These are phyloP conservation scores for Paramecium octaurelia DNA, from an alignment of 73 alveolate species.

Conservation along the genomic window DNA sequence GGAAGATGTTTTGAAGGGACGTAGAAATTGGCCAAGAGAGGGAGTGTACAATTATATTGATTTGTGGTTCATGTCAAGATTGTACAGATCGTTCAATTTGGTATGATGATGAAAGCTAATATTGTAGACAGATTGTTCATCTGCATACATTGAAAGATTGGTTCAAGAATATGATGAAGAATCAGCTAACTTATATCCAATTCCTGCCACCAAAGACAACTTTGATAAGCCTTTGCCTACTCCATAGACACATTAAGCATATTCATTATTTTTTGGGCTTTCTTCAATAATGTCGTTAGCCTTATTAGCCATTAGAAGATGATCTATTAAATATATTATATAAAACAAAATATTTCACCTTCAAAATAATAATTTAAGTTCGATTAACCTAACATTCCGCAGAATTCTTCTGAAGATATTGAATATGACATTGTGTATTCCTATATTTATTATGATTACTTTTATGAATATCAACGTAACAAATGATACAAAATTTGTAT, in stretches of 20 bases:
- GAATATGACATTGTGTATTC: slow-evolving; percentile 89
- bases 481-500: no score
- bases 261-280: slow-evolving; percentile 48
- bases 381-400: slow-evolving; percentile 69
- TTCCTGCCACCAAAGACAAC: slow-evolving; percentile 61
- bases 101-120: not conserved
- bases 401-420: no score
- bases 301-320: slow-evolving; percentile 33
- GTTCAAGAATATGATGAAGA: slow-evolving; percentile 59
- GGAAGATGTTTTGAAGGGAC: slow-evolving; percentile 27
- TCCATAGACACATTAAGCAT: slow-evolving; percentile 51
- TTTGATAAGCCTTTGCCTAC: slow-evolving; percentile 60
- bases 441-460: slow-evolving; percentile 82
- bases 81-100: slow-evolving; percentile 61
- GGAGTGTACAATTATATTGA: slow-evolving; percentile 63
- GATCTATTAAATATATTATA: not conserved
- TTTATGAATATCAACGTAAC: slow-evolving; percentile 86
- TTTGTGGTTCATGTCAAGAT: slow-evolving; percentile 54
- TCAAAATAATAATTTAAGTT: not conserved
- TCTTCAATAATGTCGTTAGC: slow-evolving; percentile 48
- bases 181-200: slow-evolving; percentile 57
- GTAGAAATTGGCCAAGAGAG: slow-evolving; percentile 55
- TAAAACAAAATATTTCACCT: not conserved
- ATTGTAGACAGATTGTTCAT: not conserved
- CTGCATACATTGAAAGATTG: slow-evolving; percentile 61